A percentile compares a stretch with the other conserved stretches of the same genome.
These are phyloP conservation scores for Phytophthora litchii DNA, from an alignment of 352 stramenopile genomes.

Conservation along the genomic window DNA sequence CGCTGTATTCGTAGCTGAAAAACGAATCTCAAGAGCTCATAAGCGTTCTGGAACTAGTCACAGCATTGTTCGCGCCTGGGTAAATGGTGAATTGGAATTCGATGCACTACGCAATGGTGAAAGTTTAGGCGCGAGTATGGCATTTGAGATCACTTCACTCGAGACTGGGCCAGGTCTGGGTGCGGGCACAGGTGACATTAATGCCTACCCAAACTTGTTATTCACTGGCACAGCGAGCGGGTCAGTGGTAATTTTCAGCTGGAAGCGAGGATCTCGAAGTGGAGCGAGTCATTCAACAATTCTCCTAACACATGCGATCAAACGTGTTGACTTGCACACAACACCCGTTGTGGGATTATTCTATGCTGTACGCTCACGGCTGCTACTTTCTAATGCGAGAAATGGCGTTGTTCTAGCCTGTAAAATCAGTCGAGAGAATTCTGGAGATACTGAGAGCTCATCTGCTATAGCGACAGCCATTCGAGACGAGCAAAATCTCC, in stretches of 20 bases:
- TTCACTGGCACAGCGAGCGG: conserved; percentile 53
- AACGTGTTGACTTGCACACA: conserved; percentile 57
- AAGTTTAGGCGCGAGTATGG: conserved; percentile 26
- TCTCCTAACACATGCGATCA: conserved; percentile 33
- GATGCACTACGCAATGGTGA: conserved; percentile 39
- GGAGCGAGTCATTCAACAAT: conserved; percentile 31
- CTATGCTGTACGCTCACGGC: conserved; percentile 34
- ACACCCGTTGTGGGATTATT: conserved; percentile 48
- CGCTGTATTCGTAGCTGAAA: conserved; percentile 59
- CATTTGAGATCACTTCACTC: conserved; percentile 50
- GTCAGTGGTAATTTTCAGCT: conserved; percentile 53
- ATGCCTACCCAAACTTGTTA: conserved; percentile 38
- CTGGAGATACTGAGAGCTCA: conserved; percentile 12
- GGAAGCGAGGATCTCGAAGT: conserved; percentile 38
- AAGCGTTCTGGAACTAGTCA: conserved; percentile 6
- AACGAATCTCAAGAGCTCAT: neutral
- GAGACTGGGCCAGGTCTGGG: conserved; percentile 34
- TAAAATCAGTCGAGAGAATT: conserved; percentile 17
- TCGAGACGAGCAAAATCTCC: conserved; percentile 31
- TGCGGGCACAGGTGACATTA: conserved; percentile 3
- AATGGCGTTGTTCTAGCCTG: conserved; percentile 56
- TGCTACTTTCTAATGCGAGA: conserved; percentile 48
- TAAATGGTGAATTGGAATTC: conserved; percentile 54
- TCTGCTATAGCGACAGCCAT: conserved; percentile 21
- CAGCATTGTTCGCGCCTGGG: conserved; percentile 51